Evolutionary conservation across 192 early-diverging fungal species (phyloP), one percentile per base, ranked within the genome.

Genomic region (Radiomyces spectabilis): DNA sequence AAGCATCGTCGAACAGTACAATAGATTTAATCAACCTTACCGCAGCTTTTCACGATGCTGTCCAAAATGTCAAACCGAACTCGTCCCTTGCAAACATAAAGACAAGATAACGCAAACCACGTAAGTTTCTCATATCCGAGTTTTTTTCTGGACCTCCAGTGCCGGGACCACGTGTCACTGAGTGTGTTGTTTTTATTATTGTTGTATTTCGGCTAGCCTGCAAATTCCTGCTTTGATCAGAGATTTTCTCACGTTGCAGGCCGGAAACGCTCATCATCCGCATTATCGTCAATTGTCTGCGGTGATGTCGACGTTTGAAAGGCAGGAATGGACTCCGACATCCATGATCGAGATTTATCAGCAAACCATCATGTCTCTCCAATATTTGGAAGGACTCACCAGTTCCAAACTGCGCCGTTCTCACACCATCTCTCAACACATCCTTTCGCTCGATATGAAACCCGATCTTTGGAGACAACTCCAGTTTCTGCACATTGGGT

Each of bases 1-100:
- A 35, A 41, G 41, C 7, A 66, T 68, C 10, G 53, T 69, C 22
- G 68, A 68, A 13, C 61, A 64, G 3, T 81, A 78, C 47, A 59
- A 78, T 19, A 69, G 60, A 27, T 81, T 66, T 45, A 81, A 81
- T 55, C 72, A 67, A 41, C 79, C 79, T 3, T 81, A 75, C 27
- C 68, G 76, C 0, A 72, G 68, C 7, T 81, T 74, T 38, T 66
- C 64, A 7, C 52, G 79, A 5, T 76, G 66, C 59, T 81, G 79
- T 52, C 55, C 53, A 7, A 60, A 59, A 10, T 81, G 79, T 41
- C 74, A 71, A 24, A 65, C 62, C 16, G 79, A 81, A 39, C 47
- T 69, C 15, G 55, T 66, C 18, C 59, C 74, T 24, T 70, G 68
- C 34, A 53, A 51, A 39, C 34, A 41, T 18, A n/a, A n/a, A n/a